Conservation (phyloP, 1,139 yeast species). For the Yamadazyma taylorii region DNA sequence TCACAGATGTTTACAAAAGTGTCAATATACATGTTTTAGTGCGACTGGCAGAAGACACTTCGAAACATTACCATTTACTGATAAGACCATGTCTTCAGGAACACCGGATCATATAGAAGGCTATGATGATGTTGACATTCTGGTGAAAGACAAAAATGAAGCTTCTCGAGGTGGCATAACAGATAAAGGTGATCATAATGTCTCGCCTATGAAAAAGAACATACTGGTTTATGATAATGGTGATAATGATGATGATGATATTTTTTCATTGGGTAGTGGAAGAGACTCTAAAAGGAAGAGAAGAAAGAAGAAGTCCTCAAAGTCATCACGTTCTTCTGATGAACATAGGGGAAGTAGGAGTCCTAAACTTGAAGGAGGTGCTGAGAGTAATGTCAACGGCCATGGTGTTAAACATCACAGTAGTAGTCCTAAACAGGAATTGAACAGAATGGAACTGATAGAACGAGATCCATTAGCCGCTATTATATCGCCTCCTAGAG, state of each 20-base stretch:
- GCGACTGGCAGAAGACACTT: neutral
- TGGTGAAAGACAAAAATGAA: too few relatives aligned
- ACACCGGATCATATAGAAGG: too few relatives aligned
- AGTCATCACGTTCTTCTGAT: neutral
- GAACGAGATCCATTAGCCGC: neutral
- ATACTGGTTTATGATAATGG: too few relatives aligned
- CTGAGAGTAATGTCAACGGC: too few relatives aligned
- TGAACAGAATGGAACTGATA: neutral
- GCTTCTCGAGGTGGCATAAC: too few relatives aligned
- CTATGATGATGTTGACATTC: too few relatives aligned
- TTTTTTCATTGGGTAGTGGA: neutral
- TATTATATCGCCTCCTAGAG: too few relatives aligned
- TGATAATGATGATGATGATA: slow-evolving; percentile 1
- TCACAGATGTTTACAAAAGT: neutral
- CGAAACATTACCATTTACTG: neutral
- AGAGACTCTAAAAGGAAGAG: neutral
- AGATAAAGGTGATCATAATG: too few relatives aligned
- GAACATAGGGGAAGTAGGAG: neutral
- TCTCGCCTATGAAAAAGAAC: neutral
- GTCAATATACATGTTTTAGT: neutral
- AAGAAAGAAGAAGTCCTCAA: neutral
- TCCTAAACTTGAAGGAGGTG: too few relatives aligned
- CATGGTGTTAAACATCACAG: too few relatives aligned
- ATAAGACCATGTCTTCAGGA: neutral
- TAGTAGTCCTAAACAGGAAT: too few relatives aligned